Percentiles rank a stretch among this genome's conserved stretches.
These are phyloP conservation scores for Adansonia madagascariensis DNA, from an alignment of 441 rosid genomes.

Conservation along the genomic window DNA sequence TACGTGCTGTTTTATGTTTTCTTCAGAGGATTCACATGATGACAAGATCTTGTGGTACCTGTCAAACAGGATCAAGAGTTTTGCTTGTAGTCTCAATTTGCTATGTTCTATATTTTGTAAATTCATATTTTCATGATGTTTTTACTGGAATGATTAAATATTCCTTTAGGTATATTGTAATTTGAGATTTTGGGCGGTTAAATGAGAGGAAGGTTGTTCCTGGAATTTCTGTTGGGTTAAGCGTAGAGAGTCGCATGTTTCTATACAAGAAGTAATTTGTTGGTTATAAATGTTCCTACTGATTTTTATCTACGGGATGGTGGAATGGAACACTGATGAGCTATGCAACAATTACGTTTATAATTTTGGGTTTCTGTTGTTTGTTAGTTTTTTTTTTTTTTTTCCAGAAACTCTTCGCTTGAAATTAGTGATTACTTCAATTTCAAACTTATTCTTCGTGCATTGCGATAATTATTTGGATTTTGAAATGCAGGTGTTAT, in stretches of 20 bases:
- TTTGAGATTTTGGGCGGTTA: neutral
- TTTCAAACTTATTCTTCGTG: neutral
- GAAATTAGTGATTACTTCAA: neutral
- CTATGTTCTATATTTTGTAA: neutral
- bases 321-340: neutral
- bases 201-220: neutral
- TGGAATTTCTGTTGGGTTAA: neutral
- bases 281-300: neutral
- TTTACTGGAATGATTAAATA: neutral
- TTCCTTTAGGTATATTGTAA: neutral
- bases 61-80: neutral
- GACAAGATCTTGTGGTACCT: neutral
- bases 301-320: neutral
- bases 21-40: neutral
- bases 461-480: conserved; percentile 18
- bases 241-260: neutral
- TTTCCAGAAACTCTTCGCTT: neutral
- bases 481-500: conserved; percentile 77
- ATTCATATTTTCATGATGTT: neutral
- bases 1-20: neutral
- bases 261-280: neutral
- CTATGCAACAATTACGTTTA: neutral
- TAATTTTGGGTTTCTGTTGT: neutral
- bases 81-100: neutral
- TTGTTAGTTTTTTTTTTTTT: neutral